Evolutionary conservation across 495 filamentous ascomycete genomes (phyloP).

Genomic region (Aspergillus funiculosus): DNA sequence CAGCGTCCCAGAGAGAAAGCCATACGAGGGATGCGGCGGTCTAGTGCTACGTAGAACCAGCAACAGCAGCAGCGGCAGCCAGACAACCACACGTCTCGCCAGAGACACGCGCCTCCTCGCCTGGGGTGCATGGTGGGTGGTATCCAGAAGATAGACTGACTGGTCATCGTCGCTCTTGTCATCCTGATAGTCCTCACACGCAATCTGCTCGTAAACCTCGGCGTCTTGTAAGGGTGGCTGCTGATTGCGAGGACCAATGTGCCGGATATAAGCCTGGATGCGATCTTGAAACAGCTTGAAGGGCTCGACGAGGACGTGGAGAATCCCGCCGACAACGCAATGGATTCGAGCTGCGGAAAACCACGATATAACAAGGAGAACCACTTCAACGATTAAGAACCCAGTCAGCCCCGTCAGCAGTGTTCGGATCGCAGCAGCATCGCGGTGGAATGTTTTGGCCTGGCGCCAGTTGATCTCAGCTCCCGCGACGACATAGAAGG

Average conservation of each 20-base stretch:
- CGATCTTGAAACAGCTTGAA: conserved; percentile 21
- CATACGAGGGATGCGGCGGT: conserved; percentile 28
- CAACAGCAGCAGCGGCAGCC: conserved; percentile 19
- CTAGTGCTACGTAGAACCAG: conserved; percentile 25
- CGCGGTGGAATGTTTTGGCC: conserved; percentile 28
- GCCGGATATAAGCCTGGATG: conserved; percentile 11
- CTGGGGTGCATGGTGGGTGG: conserved; percentile 4
- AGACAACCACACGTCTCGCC: conserved; percentile 14
- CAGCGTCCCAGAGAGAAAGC: conserved; percentile 30
- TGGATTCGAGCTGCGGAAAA: conserved; percentile 24
- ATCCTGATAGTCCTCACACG: conserved; percentile 26
- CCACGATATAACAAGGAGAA: conserved; percentile 23
- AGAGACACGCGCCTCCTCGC: conserved; percentile 9
- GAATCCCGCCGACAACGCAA: conserved; percentile 23
- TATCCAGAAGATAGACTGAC: conserved; percentile 16
- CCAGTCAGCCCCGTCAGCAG: conserved; percentile 36
- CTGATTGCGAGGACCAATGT: conserved; percentile 9
- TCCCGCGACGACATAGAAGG: conserved; percentile 33
- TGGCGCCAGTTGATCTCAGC: conserved; percentile 41
- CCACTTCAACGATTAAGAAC: conserved; percentile 29
- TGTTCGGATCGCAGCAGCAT: conserved; percentile 34
- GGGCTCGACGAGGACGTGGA: conserved; percentile 31
- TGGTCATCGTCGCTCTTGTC: conserved; percentile 29
- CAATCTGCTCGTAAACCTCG: conserved; percentile 29
- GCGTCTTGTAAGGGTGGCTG: conserved; percentile 28